Base-by-base conservation (phyloP, 164 flowering plant genomes). In the Nymphaea thermarum region DNA sequence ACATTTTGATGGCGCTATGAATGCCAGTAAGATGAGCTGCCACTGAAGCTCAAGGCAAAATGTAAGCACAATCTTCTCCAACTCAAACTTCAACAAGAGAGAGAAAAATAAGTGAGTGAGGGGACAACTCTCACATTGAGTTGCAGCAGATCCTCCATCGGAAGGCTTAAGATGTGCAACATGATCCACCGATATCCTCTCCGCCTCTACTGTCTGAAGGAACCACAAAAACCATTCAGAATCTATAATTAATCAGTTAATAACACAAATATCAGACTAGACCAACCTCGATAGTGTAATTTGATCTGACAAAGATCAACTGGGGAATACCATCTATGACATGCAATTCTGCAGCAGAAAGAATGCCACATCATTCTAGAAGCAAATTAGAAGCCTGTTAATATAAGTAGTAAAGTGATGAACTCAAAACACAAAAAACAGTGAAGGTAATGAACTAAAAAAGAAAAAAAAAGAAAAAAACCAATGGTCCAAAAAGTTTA, bases 121-220 rank as follows among this genome's bases (percentile, higher is more conserved):
- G 57, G 8, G 12, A 15, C 57, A 62, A 68, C 43, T 61, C 85
- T 74, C 62, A 89, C 97, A 88, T 69, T 89, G 97, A 60, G 98
- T 93, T 68, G 97, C 98, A 66, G 97, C 97, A 41, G 97, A 89
- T 66, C 97, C 97, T 67, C 98, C 98, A 82, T 94, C 98, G 70
- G 98, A 87, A 63, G 98, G 98, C 78, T 94, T 94, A 43, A 94
- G 92, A 82, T 94, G 97, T 16, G 98, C 98, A 44, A 91, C 97
- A 72, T 94, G 98, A 82, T 91, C 98, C 71, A 94, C 98, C 42
- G 98, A 94, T 64, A 94, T 91, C 63, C 97, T 66, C 76, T 94
- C 98, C 15, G 98, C 98, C 79, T 94, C 98, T 51, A 94, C 98
- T 43, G 98, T 94, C 98, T 93, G 60, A 42, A 71, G 70, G 18